Conservation (phyloP, 495 filamentous ascomycete genomes). For the Lentithecium fluviatile region DNA sequence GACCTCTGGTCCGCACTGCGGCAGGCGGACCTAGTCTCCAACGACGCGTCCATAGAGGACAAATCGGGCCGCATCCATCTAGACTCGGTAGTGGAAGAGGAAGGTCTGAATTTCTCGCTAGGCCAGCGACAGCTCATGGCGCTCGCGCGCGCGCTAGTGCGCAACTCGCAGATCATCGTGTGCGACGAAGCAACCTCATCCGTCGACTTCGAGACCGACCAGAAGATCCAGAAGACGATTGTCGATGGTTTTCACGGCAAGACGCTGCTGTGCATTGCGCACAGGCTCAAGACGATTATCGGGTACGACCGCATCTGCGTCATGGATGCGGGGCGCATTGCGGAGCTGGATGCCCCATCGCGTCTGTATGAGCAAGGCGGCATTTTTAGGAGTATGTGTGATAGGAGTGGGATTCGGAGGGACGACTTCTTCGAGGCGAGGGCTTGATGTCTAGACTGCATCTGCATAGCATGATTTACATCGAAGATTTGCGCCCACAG, state of each 20-base stretch:
- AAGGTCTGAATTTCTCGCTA: constrained; percentile 93
- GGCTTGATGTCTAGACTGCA: not conserved
- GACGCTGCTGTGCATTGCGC: constrained; percentile 94
- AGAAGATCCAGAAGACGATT: constrained; percentile 92
- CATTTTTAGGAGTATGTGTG: constrained; percentile 90
- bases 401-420: constrained; percentile 74
- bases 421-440: constrained; percentile 61
- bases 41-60: constrained; percentile 49
- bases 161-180: constrained; percentile 85
- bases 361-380: constrained; percentile 65
- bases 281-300: constrained; percentile 85
- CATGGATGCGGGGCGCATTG: constrained; percentile 85
- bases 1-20: constrained; percentile 85
- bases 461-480: too few species aligned
- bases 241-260: constrained; percentile 80
- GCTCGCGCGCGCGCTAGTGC: constrained; percentile 82
- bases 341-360: constrained; percentile 76
- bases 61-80: constrained; percentile 67
- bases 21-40: constrained; percentile 72
- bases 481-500: too few species aligned
- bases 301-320: constrained; percentile 95
- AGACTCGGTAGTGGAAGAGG: constrained; percentile 84
- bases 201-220: constrained; percentile 95
- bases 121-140: constrained; percentile 96
- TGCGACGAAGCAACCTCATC: constrained; percentile 93